Evolutionary conservation across 2,329 filamentous ascomycete species (phyloP), one percentile per base, ranked within the genome.

Genomic region (Fusarium neocosmosporiellum): DNA sequence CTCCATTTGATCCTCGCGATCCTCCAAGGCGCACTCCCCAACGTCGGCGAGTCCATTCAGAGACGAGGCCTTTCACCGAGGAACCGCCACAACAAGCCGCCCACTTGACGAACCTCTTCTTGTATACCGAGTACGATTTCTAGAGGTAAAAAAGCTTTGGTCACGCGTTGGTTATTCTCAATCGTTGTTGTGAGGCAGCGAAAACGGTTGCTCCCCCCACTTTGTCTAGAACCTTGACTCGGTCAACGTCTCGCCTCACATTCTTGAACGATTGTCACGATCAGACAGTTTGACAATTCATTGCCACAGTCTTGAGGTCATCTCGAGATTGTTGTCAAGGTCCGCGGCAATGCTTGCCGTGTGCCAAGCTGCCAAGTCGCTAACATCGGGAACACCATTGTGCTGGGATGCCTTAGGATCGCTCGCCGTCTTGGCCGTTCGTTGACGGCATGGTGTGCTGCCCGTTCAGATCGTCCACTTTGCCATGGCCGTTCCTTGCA

Each of bases 311-410:
- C 48, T 67, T 29, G 29, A 53, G 46, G 27, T 18, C 22, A 16
- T 37, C 27, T 65, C 39, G 22, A 39, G 22, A 46, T 46, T 11
- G 14, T 24, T 50, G 27, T 41, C 48, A 46, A 36, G 31, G 36
- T 24, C n/a, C n/a, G n/a, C 69, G 71, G 14, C 50, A 72, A 13
- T 37, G 13, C 31, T 22, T 57, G 18, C 63, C 63, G 46, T 50
- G 11, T 14, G 66, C 70, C 70, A 73, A 71, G 67, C 43, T 55
- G 66, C 69, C 70, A 72, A 72, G 68, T n/a, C 50, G 20, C 22
- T 20, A 36, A 63, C 72, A 46, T 63, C 57, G 63, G 67, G 46
- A 58, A 57, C 29, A 24, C 55, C 46, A 29, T 54, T 36, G 60
- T 37, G 33, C 60, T 54, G 63, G 63, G 48, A 62, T 59, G 20